Base-by-base conservation (phyloP, 2,329 filamentous ascomycete species). In the Aspergillus oerlinghausenensis region DNA sequence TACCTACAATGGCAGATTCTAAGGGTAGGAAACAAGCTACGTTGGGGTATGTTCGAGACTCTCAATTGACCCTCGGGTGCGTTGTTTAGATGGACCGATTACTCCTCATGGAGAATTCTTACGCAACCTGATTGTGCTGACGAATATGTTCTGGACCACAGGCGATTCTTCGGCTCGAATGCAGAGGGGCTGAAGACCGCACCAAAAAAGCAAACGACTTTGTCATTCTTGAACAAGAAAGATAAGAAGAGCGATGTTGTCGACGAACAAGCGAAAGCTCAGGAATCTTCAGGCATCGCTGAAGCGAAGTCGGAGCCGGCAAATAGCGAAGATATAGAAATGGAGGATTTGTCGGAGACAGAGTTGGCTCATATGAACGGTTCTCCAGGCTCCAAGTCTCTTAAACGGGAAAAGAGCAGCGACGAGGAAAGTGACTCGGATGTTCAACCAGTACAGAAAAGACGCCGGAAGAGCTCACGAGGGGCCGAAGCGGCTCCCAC, bases 101-200 rank as follows among this genome's bases (percentile, higher is more conserved):
- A 19, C 19, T n/a, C n/a, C 10, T 4, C 11, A 23, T 47, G 10
- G 43, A 14, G 19, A 23, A 21, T 21, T 14, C 2, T 14, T 3
- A 32, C 25, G 25, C 23, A 4, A 19, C 17, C 25, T 10, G 23
- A 40, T 3, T 43, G 28, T 26, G 26, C 58, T 60, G 47, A 61
- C 47, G 47, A 29, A 49, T 54, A 49, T 29, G 45, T 5, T 56
- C 55, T 35, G 38, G 49, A 51, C 19, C n/a, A 4, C 56, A 97
- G 93, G 60, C 94, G 93, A 72, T 97, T 96, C 77, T 96, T 97
- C 70, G 85, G 85, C 21, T 82, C 84, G 45, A 80, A 82, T 26
- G 84, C 84, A 66, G 87, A 85, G 51, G 73, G 81, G 4, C 83
- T 82, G 0, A 67, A 65, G 52, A 66, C 72, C 49, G 77, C 82